phyloP scores from a whole-genome alignment of 179 eudicot genomes.

The Patellifolia procumbens region DNA sequence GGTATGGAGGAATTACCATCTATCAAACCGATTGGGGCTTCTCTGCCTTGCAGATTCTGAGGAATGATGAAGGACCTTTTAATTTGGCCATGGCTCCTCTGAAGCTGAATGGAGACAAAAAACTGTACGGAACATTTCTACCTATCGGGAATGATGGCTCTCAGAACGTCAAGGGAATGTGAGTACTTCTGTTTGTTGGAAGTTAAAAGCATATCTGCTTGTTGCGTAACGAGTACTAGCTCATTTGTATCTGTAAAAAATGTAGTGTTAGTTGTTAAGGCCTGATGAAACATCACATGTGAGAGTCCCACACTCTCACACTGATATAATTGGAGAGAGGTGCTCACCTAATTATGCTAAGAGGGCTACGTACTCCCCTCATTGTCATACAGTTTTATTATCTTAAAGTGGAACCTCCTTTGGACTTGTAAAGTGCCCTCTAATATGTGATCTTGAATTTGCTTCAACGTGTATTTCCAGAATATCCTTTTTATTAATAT shows the following conservation, averaged over 20 bases:
- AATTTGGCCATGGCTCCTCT: conserved; percentile 96
- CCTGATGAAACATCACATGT: too few relatives aligned
- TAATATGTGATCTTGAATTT: too few relatives aligned
- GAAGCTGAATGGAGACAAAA: conserved; percentile 79
- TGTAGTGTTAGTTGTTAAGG: too few relatives aligned
- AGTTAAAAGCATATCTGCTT: background rate
- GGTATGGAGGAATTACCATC: conserved; percentile 90
- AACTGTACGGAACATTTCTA: conserved; percentile 82
- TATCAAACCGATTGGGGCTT: conserved; percentile 98
- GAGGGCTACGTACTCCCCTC: too few relatives aligned
- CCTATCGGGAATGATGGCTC: conserved; percentile 76
- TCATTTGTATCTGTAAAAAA: background rate
- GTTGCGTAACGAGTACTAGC: background rate
- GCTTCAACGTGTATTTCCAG: too few relatives aligned
- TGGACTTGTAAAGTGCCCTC: too few relatives aligned
- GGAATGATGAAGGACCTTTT: conserved; percentile 91
- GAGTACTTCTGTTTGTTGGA: conserved; percentile 33
- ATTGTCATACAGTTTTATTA: too few relatives aligned
- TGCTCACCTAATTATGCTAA: too few relatives aligned
- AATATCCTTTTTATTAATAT: too few relatives aligned
- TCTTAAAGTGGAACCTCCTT: too few relatives aligned
- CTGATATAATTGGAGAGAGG: too few relatives aligned
- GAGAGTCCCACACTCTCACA: too few relatives aligned
- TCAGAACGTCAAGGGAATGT: conserved; percentile 85
- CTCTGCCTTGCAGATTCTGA: conserved; percentile 79